A percentile compares a stretch with the other conserved stretches of the same genome.
These are phyloP conservation scores for Penicillium canescens DNA, from an alignment of 495 filamentous ascomycete genomes.

Conservation along the genomic window DNA sequence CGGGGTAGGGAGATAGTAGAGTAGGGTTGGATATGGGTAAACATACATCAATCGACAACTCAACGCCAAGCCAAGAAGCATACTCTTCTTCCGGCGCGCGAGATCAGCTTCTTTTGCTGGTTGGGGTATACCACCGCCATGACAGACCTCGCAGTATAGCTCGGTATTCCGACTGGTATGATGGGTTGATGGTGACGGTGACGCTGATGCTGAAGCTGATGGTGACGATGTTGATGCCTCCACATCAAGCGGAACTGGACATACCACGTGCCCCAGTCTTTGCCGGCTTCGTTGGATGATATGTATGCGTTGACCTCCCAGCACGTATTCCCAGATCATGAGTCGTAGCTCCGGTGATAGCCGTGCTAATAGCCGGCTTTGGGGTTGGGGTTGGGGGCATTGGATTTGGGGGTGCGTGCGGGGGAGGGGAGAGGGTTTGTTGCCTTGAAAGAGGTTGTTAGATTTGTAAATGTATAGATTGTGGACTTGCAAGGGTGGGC, in stretches of 20 bases:
- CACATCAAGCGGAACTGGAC: conserved; percentile 26
- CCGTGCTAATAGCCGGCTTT: conserved; percentile 38
- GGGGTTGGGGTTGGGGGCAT: conserved; percentile 20
- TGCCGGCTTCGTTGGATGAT: conserved; percentile 38
- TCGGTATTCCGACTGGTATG: neutral
- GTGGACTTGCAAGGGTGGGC: neutral
- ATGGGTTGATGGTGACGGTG: neutral
- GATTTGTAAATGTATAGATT: neutral
- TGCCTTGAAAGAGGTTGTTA: conserved; percentile 23
- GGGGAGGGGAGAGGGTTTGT: conserved; percentile 37
- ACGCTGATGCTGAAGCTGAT: neutral
- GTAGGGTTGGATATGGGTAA: neutral
- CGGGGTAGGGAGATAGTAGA: neutral
- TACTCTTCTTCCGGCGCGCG: neutral
- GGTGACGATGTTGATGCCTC: neutral
- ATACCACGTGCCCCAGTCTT: conserved; percentile 41
- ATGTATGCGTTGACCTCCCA: conserved; percentile 37
- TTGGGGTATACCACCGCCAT: conserved; percentile 31
- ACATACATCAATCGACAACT: conserved; percentile 29
- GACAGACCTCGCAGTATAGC: conserved; percentile 39
- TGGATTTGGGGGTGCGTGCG: conserved; percentile 14
- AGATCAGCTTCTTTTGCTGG: conserved; percentile 19
- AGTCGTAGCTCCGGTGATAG: conserved; percentile 47
- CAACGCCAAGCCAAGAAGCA: conserved; percentile 21
- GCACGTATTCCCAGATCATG: conserved; percentile 46